These are phyloP conservation scores for Myxozyma nipponensis DNA, from an alignment of 805 yeast genomes.

Conservation along the genomic window DNA sequence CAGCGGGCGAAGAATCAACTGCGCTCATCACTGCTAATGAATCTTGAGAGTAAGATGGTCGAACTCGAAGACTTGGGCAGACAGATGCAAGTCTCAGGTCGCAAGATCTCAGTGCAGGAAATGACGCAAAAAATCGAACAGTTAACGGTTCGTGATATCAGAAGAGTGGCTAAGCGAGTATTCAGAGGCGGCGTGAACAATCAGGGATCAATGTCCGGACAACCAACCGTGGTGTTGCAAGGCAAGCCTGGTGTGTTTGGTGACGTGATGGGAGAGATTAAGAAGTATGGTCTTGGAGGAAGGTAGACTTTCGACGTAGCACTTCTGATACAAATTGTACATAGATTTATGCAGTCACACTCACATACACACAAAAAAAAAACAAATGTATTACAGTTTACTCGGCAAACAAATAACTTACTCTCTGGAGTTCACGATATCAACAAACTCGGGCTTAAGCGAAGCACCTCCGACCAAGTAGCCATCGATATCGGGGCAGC, in stretches of 20 bases:
- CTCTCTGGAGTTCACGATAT: slow-evolving; percentile 62
- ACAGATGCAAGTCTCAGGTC: slow-evolving; percentile 74
- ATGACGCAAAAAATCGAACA: slow-evolving; percentile 75
- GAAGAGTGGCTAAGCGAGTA: slow-evolving; percentile 67
- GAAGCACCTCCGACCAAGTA: slow-evolving; percentile 99
- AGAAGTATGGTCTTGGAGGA: slow-evolving; percentile 57
- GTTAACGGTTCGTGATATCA: slow-evolving; percentile 64
- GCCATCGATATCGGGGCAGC: slow-evolving; percentile 92
- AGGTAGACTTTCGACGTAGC: background rate
- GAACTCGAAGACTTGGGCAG: slow-evolving; percentile 93
- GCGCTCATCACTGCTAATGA: slow-evolving; percentile 83
- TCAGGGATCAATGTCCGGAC: slow-evolving; percentile 50
- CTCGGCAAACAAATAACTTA: background rate
- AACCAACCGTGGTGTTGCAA: slow-evolving; percentile 84
- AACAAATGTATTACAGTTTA: background rate
- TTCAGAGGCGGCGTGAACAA: slow-evolving; percentile 59
- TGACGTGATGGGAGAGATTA: slow-evolving; percentile 64
- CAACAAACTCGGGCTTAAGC: slow-evolving; percentile 94
- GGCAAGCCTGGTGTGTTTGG: slow-evolving; percentile 85
- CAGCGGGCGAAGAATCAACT: slow-evolving; percentile 89
- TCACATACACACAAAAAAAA: background rate
- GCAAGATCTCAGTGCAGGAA: slow-evolving; percentile 67
- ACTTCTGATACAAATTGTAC: background rate
- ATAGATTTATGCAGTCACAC: background rate
- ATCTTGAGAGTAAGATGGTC: slow-evolving; percentile 87